Percentiles rank a stretch among this genome's conserved stretches.
Conservation (phyloP, 1,139 yeast species). For the Zygotorulaspora mrakii region DNA sequence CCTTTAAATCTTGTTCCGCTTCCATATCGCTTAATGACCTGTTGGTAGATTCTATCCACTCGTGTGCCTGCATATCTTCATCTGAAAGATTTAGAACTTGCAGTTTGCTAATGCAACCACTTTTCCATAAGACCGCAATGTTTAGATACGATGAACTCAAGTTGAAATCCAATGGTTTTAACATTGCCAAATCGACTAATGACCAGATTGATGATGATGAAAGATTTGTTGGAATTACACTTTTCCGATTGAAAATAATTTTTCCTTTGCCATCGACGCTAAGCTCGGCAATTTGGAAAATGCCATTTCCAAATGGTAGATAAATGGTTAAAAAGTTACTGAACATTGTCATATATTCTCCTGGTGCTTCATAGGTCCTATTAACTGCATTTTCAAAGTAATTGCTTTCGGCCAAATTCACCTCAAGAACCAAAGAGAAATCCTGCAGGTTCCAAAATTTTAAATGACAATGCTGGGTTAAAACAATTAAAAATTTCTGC, state of each 20-base stretch:
- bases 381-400: slow-evolving; percentile 17
- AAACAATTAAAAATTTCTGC: slow-evolving; percentile 25
- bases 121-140: slow-evolving; percentile 55
- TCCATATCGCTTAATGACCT: slow-evolving; percentile 28
- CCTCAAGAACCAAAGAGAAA: slow-evolving; percentile 39
- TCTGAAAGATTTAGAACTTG: slow-evolving; percentile 37
- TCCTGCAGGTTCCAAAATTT: slow-evolving; percentile 53
- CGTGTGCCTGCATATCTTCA: slow-evolving; percentile 23
- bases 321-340: slow-evolving; percentile 34
- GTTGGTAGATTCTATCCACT: slow-evolving; percentile 34
- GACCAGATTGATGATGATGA: slow-evolving; percentile 49
- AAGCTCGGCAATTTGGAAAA: slow-evolving; percentile 43
- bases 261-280: slow-evolving; percentile 28
- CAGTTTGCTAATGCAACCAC: slow-evolving; percentile 53
- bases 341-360: slow-evolving; percentile 25
- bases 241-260: slow-evolving; percentile 13
- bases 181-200: slow-evolving; percentile 38
- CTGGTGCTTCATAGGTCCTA: slow-evolving; percentile 26
- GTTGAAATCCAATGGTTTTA: slow-evolving; percentile 30
- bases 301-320: slow-evolving; percentile 45
- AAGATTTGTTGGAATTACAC: slow-evolving; percentile 25
- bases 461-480: slow-evolving; percentile 37
- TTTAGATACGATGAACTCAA: slow-evolving; percentile 22
- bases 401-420: slow-evolving; percentile 31
- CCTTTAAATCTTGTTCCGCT: slow-evolving; percentile 21